These are phyloP conservation scores for Chytridiales sp. DNA, from an alignment of 371 early-diverging fungal genomes.

Conservation along the genomic window DNA sequence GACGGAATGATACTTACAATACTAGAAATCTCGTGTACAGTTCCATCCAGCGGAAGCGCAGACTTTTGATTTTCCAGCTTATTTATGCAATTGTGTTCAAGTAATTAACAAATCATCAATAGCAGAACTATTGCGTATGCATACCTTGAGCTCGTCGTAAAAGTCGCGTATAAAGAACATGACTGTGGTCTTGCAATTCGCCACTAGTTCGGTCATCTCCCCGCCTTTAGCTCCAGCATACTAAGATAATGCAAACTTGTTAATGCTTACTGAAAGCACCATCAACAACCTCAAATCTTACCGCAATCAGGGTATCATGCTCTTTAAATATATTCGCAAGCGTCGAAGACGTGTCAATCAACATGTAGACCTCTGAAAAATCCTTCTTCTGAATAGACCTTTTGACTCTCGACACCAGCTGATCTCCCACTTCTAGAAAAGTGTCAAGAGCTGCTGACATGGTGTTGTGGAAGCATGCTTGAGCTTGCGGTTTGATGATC, in stretches of 20 bases:
- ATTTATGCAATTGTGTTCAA: constrained; percentile 7
- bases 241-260: constrained; percentile 12
- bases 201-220: constrained; percentile 54
- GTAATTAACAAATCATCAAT: neutral
- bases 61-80: constrained; percentile 29
- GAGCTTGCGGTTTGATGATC: constrained; percentile 60
- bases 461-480: constrained; percentile 54
- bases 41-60: constrained; percentile 72
- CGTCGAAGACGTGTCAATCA: constrained; percentile 74
- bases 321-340: constrained; percentile 27
- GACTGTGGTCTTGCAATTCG: constrained; percentile 56
- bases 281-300: constrained; percentile 16
- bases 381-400: constrained; percentile 47
- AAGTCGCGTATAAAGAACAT: constrained; percentile 69
- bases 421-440: constrained; percentile 65
- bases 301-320: constrained; percentile 41
- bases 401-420: constrained; percentile 61
- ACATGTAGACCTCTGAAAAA: constrained; percentile 70
- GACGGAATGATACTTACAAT: constrained; percentile 51
- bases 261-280: neutral
- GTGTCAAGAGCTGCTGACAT: constrained; percentile 60
- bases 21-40: constrained; percentile 82
- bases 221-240: constrained; percentile 44
- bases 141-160: constrained; percentile 67
- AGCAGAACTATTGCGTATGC: neutral